Evolutionary conservation across 768 basidiomycete genomes (phyloP).

Genomic region (Russula emetica): DNA sequence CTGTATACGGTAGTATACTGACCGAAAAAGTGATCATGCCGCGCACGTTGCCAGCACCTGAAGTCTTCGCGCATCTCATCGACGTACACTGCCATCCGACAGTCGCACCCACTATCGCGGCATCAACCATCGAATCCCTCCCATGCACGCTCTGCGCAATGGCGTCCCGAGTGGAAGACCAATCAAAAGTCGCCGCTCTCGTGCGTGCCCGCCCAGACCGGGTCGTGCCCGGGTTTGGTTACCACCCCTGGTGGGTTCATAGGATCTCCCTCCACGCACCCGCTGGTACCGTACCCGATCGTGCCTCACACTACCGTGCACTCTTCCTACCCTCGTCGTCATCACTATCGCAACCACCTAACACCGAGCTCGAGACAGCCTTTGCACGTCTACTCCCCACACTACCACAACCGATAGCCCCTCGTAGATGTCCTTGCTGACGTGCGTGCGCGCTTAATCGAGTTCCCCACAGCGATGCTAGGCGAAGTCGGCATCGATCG

Average conservation of each 20-base stretch:
- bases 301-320: conserved; percentile 58
- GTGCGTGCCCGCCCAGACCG: conserved; percentile 57
- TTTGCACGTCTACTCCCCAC: conserved; percentile 56
- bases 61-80: conserved; percentile 62
- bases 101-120: conserved; percentile 49
- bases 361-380: conserved; percentile 34
- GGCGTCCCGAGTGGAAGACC: conserved; percentile 65
- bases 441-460: conserved; percentile 55
- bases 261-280: conserved; percentile 50
- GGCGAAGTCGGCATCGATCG: conserved; percentile 94
- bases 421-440: conserved; percentile 56
- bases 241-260: conserved; percentile 94
- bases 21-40: neutral
- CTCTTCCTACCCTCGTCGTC: conserved; percentile 53
- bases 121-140: conserved; percentile 48
- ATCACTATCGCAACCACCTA: conserved; percentile 22
- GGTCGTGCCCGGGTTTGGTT: conserved; percentile 86
- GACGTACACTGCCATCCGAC: conserved; percentile 95
- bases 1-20: neutral
- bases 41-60: conserved; percentile 30
- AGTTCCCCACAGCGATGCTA: conserved; percentile 70
- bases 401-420: conserved; percentile 69
- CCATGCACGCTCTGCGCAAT: conserved; percentile 78
- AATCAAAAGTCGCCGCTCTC: conserved; percentile 62
- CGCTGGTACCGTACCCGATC: conserved; percentile 41